Evolutionary conservation across 345 rosid genomes (phyloP).

Genomic region (Turritis glabra): DNA sequence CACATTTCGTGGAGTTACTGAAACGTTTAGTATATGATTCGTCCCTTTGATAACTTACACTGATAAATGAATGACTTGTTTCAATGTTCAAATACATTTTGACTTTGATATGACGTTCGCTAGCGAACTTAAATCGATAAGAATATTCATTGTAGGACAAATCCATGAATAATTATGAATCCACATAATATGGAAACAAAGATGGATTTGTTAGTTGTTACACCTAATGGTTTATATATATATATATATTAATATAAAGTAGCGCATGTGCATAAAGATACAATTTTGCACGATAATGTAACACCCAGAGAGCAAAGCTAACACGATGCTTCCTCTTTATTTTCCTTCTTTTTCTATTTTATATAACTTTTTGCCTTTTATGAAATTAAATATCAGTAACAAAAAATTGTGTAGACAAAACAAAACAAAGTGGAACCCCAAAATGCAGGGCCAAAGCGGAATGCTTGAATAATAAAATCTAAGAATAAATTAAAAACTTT

Average conservation of each 20-base stretch:
- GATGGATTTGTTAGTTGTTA: conserved; percentile 16
- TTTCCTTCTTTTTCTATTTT: conserved; percentile 1
- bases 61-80: not conserved
- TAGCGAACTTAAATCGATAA: conserved; percentile 9
- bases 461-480: not conserved
- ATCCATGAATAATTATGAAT: conserved; percentile 18
- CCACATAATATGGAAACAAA: conserved; percentile 35
- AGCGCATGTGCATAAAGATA: conserved; percentile 41
- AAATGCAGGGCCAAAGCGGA: conserved; percentile 37
- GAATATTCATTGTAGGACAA: conserved; percentile 24
- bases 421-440: conserved; percentile 40
- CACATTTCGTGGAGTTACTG: not conserved
- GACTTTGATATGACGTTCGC: not conserved
- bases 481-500: not conserved
- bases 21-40: not conserved
- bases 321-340: conserved; percentile 34
- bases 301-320: conserved; percentile 40
- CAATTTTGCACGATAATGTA: conserved; percentile 38
- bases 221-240: conserved; percentile 14
- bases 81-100: not conserved
- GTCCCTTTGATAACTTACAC: not conserved
- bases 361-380: conserved; percentile 22
- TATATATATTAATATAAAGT: conserved; percentile 29
- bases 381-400: conserved; percentile 25
- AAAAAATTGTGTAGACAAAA: conserved; percentile 30